Evolutionary conservation across 116 monocot genomes (phyloP).

Genomic region (Papilionanthe hybrid): DNA sequence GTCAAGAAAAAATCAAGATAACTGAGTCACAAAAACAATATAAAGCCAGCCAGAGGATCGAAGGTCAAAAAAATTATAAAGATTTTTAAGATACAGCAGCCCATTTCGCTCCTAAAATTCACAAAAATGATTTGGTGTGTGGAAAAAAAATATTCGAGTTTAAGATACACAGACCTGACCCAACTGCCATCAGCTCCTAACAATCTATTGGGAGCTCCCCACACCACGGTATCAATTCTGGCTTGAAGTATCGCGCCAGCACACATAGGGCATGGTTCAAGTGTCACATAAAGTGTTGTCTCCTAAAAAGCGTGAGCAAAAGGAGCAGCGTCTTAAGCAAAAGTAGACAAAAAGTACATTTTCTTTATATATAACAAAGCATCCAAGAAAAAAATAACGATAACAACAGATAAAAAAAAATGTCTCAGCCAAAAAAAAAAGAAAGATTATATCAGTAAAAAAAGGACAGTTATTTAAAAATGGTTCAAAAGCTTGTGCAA

Average conservation of each 20-base stretch:
- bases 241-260: conserved; percentile 97
- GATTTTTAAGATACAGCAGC: not conserved
- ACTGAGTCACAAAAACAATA: not conserved
- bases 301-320: conserved; percentile 34
- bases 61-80: not conserved
- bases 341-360: not conserved
- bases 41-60: not conserved
- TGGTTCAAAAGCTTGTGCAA: not conserved
- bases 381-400: not conserved
- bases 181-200: conserved; percentile 97
- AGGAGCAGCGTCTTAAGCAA: not conserved
- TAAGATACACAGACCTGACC: conserved; percentile 52
- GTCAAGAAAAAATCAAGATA: not conserved
- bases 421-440: not conserved
- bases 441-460: not conserved
- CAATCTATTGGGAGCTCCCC: conserved; percentile 98
- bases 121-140: not conserved
- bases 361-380: not conserved
- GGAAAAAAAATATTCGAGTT: not conserved
- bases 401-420: not conserved
- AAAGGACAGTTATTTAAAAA: not conserved
- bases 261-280: conserved; percentile 96
- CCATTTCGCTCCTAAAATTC: not conserved
- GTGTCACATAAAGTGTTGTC: conserved; percentile 91
- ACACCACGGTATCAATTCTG: conserved; percentile 82